A percentile compares a stretch with the other conserved stretches of the same genome.
These are phyloP conservation scores for Erodium moschatum DNA, from an alignment of 441 rosid genomes.

Conservation along the genomic window DNA sequence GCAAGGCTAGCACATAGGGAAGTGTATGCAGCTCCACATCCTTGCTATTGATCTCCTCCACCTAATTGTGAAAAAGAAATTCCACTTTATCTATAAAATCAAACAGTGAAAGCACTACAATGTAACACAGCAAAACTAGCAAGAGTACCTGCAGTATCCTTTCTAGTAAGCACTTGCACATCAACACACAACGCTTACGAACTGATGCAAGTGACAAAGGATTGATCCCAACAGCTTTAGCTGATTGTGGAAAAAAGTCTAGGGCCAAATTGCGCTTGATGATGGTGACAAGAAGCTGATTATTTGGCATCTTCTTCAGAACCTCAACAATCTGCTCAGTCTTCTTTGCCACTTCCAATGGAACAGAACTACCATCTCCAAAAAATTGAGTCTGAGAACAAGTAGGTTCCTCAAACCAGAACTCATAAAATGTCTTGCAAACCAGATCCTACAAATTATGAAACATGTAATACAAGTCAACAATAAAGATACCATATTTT, in stretches of 20 bases:
- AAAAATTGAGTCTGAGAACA: constrained; percentile 56
- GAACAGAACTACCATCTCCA: constrained; percentile 86
- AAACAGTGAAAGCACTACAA: constrained; percentile 21
- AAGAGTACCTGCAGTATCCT: constrained; percentile 76
- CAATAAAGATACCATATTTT: neutral
- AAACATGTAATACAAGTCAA: neutral
- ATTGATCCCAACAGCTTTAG: constrained; percentile 94
- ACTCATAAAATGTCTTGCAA: constrained; percentile 96
- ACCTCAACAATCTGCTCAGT: constrained; percentile 94
- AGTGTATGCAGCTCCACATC: constrained; percentile 61
- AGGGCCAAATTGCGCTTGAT: constrained; percentile 86
- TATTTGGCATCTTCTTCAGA: constrained; percentile 64
- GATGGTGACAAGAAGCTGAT: constrained; percentile 82
- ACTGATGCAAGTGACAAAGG: constrained; percentile 78
- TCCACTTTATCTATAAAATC: constrained; percentile 16
- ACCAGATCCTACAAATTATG: constrained; percentile 69
- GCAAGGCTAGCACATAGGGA: constrained; percentile 82
- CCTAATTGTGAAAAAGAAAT: constrained; percentile 37
- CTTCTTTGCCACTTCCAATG: constrained; percentile 79
- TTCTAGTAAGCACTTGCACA: constrained; percentile 95
- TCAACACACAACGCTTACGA: constrained; percentile 83
- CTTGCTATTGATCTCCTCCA: constrained; percentile 66
- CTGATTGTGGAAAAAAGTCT: constrained; percentile 88
- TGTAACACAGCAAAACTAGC: constrained; percentile 9
- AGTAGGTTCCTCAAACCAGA: constrained; percentile 96